These are phyloP conservation scores for Talaromyces albobiverticillius DNA, from an alignment of 2,329 filamentous ascomycete genomes.

Conservation along the genomic window DNA sequence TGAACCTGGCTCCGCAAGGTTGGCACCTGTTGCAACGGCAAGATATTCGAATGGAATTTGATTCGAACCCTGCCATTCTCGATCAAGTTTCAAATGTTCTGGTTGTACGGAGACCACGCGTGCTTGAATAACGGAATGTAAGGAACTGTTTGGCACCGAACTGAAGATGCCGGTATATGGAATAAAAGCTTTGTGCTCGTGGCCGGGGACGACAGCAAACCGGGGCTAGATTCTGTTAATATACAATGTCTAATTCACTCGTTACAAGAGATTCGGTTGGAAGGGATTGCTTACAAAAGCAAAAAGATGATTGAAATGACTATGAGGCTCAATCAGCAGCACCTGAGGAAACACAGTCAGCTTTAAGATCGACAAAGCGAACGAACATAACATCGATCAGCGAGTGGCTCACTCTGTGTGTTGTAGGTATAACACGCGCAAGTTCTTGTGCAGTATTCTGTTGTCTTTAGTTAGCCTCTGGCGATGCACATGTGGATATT, in stretches of 20 bases:
- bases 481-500: background rate
- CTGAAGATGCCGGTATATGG: slow-evolving; percentile 32
- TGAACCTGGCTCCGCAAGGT: slow-evolving; percentile 30
- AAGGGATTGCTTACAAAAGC: slow-evolving; percentile 26
- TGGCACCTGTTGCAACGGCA: slow-evolving; percentile 32
- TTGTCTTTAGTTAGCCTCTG: slow-evolving; percentile 12
- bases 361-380: background rate
- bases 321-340: slow-evolving; percentile 33
- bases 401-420: slow-evolving; percentile 28
- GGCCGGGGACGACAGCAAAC: slow-evolving; percentile 32
- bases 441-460: slow-evolving; percentile 35
- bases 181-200: slow-evolving; percentile 38
- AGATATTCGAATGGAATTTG: slow-evolving; percentile 33
- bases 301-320: slow-evolving; percentile 36
- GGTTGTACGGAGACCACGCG: slow-evolving; percentile 29
- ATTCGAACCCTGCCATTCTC: slow-evolving; percentile 31
- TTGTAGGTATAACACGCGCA: slow-evolving; percentile 30
- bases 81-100: slow-evolving; percentile 29
- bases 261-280: background rate
- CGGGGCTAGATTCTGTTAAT: slow-evolving; percentile 23
- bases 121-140: slow-evolving; percentile 30
- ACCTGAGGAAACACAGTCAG: slow-evolving; percentile 21
- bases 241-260: background rate
- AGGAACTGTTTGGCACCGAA: slow-evolving; percentile 19
- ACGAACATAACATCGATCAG: background rate